A percentile compares a stretch with the other conserved stretches of the same genome.
Conservation (phyloP, 1,284 basidiomycete genomes). For the Irpex sp. region DNA sequence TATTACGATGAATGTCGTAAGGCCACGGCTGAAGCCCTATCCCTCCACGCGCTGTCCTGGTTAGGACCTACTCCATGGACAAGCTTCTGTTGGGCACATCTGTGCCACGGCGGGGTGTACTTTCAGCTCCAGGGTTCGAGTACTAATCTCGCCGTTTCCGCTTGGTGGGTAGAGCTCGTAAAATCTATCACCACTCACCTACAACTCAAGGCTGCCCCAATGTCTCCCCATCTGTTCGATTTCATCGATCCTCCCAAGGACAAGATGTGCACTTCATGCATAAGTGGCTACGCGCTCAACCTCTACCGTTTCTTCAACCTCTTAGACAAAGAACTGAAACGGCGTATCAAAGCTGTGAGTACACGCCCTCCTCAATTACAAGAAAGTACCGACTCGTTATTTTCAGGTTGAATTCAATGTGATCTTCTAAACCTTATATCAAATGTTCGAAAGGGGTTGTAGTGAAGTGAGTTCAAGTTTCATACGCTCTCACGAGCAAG, state of each 20-base stretch:
- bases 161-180: too few species aligned
- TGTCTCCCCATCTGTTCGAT: neutral
- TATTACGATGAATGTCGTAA: neutral
- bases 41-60: too few species aligned
- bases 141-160: neutral
- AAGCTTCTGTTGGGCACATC: too few species aligned
- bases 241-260: neutral
- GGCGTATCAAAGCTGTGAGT: neutral
- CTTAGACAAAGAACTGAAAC: neutral
- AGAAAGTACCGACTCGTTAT: neutral
- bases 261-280: neutral
- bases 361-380: neutral
- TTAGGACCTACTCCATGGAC: too few species aligned
- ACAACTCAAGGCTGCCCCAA: too few species aligned
- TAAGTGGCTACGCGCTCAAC: fast-evolving
- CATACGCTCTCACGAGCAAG: too few species aligned
- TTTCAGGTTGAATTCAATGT: neutral
- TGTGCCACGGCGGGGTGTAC: too few species aligned
- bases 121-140: too few species aligned
- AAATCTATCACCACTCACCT: too few species aligned
- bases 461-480: too few species aligned
- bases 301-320: neutral
- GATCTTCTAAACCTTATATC: neutral
- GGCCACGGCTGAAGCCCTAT: neutral
- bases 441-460: too few species aligned